A percentile compares a stretch with the other conserved stretches of the same genome.
phyloP scores from a whole-genome alignment of 2,329 filamentous ascomycete species.

The Corynespora cassiicola region DNA sequence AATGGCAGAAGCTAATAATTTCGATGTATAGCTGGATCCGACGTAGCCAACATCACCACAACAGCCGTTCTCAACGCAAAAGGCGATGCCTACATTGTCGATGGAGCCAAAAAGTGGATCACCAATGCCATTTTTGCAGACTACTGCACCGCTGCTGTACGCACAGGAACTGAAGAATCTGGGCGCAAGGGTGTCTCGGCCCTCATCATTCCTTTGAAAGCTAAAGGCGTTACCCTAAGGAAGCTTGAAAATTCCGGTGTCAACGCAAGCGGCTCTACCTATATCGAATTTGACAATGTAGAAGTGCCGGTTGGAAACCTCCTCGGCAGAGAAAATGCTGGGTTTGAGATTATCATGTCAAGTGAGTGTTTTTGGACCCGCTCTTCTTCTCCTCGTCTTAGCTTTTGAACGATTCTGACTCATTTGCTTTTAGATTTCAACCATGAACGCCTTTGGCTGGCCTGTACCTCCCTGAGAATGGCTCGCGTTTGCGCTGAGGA shows the following conservation, averaged over 20 bases:
- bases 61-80: constrained; percentile 61
- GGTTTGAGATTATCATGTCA: constrained; percentile 71
- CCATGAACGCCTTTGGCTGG: constrained; percentile 79
- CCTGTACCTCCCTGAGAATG: constrained; percentile 65
- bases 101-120: constrained; percentile 82
- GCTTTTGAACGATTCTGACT: too few relatives aligned
- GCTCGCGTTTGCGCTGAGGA: constrained; percentile 75
- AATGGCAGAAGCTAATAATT: too few relatives aligned
- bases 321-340: constrained; percentile 79
- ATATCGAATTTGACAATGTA: constrained; percentile 81
- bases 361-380: constrained; percentile 27
- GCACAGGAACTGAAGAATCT: constrained; percentile 63
- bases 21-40: constrained; percentile 75
- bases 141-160: constrained; percentile 80
- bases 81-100: constrained; percentile 61
- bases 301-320: constrained; percentile 79
- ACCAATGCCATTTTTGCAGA: constrained; percentile 78
- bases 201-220: constrained; percentile 73
- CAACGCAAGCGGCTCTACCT: constrained; percentile 60
- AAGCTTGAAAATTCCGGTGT: constrained; percentile 8
- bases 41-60: constrained; percentile 77
- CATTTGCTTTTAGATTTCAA: constrained; percentile 69
- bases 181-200: constrained; percentile 74
- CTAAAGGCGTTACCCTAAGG: constrained; percentile 33
- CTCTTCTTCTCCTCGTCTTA: too few relatives aligned